Conservation (phyloP, 2,329 filamentous ascomycete genomes). For the Fusarium sp. region DNA sequence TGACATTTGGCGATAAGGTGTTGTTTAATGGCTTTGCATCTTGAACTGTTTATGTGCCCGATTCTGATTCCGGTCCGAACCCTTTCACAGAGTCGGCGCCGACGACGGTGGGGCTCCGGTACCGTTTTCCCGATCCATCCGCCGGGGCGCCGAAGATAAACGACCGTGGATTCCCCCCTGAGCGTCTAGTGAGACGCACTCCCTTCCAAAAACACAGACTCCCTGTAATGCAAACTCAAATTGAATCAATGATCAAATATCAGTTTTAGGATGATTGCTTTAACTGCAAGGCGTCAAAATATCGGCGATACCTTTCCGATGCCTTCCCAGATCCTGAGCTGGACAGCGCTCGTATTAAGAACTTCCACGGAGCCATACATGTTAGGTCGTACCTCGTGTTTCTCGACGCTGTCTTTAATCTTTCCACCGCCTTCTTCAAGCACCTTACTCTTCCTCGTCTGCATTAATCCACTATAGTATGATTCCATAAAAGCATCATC, state of each 20-base stretch:
- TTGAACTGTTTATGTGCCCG: background rate
- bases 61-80: background rate
- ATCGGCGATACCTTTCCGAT: background rate
- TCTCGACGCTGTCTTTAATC: background rate
- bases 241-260: background rate
- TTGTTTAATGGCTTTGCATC: background rate
- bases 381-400: background rate
- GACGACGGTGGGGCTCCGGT: background rate
- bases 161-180: background rate
- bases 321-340: background rate
- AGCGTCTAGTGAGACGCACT: background rate
- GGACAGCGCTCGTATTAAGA: background rate
- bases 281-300: background rate
- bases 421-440: background rate
- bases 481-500: background rate
- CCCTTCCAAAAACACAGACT: background rate
- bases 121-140: background rate
- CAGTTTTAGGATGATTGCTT: background rate
- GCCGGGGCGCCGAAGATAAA: background rate
- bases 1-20: fast-evolving
- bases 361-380: background rate
- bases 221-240: background rate
- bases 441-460: background rate
- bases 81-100: background rate
- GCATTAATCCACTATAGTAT: background rate